Base-by-base conservation (phyloP, 2,329 filamentous ascomycete genomes). In the Curvularia hawaiiensis region DNA sequence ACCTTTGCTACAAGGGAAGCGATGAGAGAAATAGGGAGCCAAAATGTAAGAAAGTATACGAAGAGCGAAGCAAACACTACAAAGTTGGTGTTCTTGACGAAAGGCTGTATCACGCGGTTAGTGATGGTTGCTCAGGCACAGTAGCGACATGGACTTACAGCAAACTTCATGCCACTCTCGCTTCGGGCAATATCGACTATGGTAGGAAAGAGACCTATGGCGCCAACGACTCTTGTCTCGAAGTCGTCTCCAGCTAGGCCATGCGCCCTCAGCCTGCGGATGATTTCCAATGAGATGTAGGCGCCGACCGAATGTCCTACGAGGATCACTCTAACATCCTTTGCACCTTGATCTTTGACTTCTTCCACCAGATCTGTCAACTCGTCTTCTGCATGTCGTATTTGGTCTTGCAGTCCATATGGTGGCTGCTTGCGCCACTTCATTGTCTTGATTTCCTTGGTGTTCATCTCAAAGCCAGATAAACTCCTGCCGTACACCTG, bases 381-480 rank as follows among this genome's bases (percentile, higher is more conserved):
- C 24, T 77, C 76, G 3, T 67, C 64, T 50, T 82, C 79, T 5
- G 81, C 76, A 56, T 80, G 78, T 7, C 77, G 63, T 33, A 86
- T 84, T 64, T 86, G 83, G 26, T 82, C 78, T 59, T 79, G 73
- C 5, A 86, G 72, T 20, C 76, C 72, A 52, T 80, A 78, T 7
- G 77, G 78, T 9, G 69, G 71, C 35, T 62, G 41, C 30, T 63
- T 64, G 41, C 62, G 61, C 59, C 59, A 65, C 20, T 66, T 65
- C 50, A 63, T 62, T 7, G 62, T 66, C 38, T 63, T 66, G 58
- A 66, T 60, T 12, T 66, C 64, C 0, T 58, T 46, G 16, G 50
- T 53, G 18, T 66, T 62, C 52, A 76, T 66, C 54, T 80, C 76
- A 52, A 82, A 83, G 0, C 80, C 80, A 2, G 71, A 71, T 6